Evolutionary conservation across 148 eudicot species (phyloP), one percentile per base, ranked within the genome.

Genomic region (Persicaria tinctoria): DNA sequence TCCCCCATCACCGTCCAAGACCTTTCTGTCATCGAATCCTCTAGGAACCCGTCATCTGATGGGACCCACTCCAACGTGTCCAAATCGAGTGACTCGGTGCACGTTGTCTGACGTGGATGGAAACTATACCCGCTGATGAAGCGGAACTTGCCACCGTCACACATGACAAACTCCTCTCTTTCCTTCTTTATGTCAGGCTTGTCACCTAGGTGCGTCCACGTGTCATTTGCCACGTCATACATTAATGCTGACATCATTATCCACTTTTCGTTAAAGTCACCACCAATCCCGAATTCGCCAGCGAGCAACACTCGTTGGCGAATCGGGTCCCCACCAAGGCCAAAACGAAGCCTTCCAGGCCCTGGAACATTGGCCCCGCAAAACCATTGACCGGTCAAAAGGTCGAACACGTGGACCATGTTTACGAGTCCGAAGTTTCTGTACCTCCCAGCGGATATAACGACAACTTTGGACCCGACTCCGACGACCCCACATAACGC

Each of bases 281-380:
- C 27, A 23, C 27, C 27, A 23, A 23, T 23, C 27, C 27, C 27
- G 0, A 23, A 23, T 23, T 93, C 98, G 0, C 97, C 98, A 0
- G 95, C 97, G 5, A 91, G 83, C 1, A 81, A 59, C 51, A 87
- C 93, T 85, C 59, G 83, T 79, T 20, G 6, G 10, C 83, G 79
- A 69, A 64, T 79, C 13, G 53, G 72, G 70, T 87, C 95, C 0
- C 93, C 81, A 8, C 85, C 85, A 47, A 86, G 89, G 1, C 87
- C 97, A 12, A 90, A 91, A 68, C 86, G 84, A 4, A 85, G 77
- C 46, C 97, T 80, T 18, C 49, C 54, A 1, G 27, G 27, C 20
- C 97, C 93, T 17, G 98, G 97, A 85, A 93, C 85, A 60, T 80
- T 80, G 18, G 86, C 79, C 46, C 93, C 93, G 0, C 83, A 79